Base-by-base conservation (phyloP, 78 protist genomes). In the Blattamonas nauphoetae region DNA sequence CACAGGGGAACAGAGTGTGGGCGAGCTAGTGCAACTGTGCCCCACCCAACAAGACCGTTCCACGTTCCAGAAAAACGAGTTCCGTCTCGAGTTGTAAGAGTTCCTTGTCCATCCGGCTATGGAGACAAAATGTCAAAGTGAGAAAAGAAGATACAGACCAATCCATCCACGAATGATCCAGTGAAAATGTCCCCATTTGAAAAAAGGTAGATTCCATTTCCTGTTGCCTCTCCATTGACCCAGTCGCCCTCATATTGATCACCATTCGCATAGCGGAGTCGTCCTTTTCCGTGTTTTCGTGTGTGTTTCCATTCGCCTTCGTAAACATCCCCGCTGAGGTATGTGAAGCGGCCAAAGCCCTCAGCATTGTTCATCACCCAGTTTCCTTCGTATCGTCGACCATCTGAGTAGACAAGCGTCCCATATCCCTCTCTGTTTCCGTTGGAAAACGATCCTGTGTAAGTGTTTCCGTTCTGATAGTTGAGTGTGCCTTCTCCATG, bases 181-280 rank as follows among this genome's bases (percentile, higher is more conserved):
- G 6, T 21, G 41, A 33, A 79, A 5, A 38, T 4, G 41, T 79
- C 83, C 29, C 41, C 41, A 5, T 6, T 79, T 6, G 83, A n/a
- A 21, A 79, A 79, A 5, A 6, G 33, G 43, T 32, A 33, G 42
- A 79, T 11, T 21, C 83, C 83, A 5, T 36, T 6, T 21, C 83
- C 83, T 4, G 45, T 11, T 6, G 83, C 83, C 41, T 79, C 21
- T 6, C 83, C 83, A 21, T 6, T 11, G 32, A 6, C 41, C 83
- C 83, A 79, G 41, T 38, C 21, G 33, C 83, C 83, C 83, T 79
- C 83, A 21, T 38, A 79, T 21, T 5, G 45, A 79, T 79, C 83
- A 4, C 83, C 83, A 21, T 79, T 79, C 32, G 33, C 41, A 11
- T 79, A 79, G 6, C 21, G 33, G 29, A 79, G 83, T 5, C 4